These are phyloP conservation scores for Aspergillus olivimuriae DNA, from an alignment of 495 filamentous ascomycete genomes.

Conservation along the genomic window DNA sequence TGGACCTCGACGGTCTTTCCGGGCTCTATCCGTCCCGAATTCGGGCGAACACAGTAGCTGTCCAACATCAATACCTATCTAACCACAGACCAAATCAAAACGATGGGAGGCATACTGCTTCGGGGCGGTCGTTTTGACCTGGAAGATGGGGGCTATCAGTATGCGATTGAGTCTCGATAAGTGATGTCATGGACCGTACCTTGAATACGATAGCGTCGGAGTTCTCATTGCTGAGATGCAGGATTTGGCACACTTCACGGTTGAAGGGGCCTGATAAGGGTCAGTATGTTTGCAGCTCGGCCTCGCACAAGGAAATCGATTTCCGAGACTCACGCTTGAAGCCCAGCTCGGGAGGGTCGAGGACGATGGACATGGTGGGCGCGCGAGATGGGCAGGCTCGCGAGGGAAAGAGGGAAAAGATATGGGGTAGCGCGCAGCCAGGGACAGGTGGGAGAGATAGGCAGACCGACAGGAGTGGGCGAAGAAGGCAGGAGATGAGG, in stretches of 20 bases:
- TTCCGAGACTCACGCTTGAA: slow-evolving; percentile 68
- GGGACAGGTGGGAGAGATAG: slow-evolving; percentile 2
- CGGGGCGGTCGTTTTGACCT: slow-evolving; percentile 99
- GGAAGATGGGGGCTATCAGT: slow-evolving; percentile 14
- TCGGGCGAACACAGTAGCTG: slow-evolving; percentile 97
- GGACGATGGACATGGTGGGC: slow-evolving; percentile 80
- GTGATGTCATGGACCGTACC: slow-evolving; percentile 46
- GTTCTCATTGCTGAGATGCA: slow-evolving; percentile 75
- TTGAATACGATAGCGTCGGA: slow-evolving; percentile 87
- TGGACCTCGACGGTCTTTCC: slow-evolving; percentile 86
- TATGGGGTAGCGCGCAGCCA: slow-evolving; percentile 3
- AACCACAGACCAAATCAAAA: not conserved
- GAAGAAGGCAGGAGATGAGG: not conserved
- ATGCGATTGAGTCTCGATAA: slow-evolving; percentile 5
- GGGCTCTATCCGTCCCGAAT: slow-evolving; percentile 89
- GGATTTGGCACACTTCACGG: slow-evolving; percentile 77
- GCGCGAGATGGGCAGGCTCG: slow-evolving; percentile 11
- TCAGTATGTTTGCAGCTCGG: not conserved
- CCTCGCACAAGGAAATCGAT: not conserved
- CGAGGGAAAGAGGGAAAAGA: slow-evolving; percentile 1
- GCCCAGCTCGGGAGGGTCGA: slow-evolving; percentile 84
- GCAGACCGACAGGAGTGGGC: slow-evolving; percentile 1
- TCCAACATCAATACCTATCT: slow-evolving; percentile 21
- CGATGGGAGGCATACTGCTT: slow-evolving; percentile 71
- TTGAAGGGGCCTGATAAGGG: slow-evolving; percentile 74